Percentiles rank a stretch among this genome's conserved stretches.
phyloP scores from a whole-genome alignment of 495 filamentous ascomycete species.

The Aspergillus ellipticus region DNA sequence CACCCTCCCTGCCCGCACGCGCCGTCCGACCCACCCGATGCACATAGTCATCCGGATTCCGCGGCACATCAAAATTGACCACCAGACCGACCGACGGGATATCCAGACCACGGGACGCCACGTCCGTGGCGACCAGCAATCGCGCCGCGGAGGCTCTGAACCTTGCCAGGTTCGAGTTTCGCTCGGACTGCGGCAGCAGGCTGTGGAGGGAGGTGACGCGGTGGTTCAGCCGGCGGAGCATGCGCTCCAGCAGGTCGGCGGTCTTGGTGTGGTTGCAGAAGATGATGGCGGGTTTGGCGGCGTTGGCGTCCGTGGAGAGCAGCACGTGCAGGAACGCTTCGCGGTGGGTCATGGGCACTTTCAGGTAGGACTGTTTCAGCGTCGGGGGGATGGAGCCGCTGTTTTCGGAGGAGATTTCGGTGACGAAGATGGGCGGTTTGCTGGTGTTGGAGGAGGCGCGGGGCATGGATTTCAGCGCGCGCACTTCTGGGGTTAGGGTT shows the following conservation, averaged over 20 bases:
- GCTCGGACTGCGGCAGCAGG: conserved; percentile 72
- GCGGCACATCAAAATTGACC: conserved; percentile 91
- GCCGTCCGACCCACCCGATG: conserved; percentile 95
- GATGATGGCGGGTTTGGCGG: conserved; percentile 73
- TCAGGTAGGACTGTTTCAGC: conserved; percentile 78
- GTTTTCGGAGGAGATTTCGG: conserved; percentile 75
- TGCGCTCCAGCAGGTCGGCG: conserved; percentile 80
- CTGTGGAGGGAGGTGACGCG: conserved; percentile 90
- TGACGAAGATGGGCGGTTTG: conserved; percentile 77
- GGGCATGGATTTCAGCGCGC: conserved; percentile 72
- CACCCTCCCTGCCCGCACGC: conserved; percentile 77
- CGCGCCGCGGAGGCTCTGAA: conserved; percentile 91
- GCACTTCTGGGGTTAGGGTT: conserved; percentile 90
- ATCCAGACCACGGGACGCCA: conserved; percentile 92
- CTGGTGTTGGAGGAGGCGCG: conserved; percentile 54
- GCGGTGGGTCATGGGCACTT: conserved; percentile 81
- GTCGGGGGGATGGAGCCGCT: conserved; percentile 68
- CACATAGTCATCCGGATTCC: conserved; percentile 95
- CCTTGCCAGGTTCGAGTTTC: conserved; percentile 79
- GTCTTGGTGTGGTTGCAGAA: conserved; percentile 93
- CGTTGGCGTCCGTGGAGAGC: conserved; percentile 73
- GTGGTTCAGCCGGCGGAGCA: conserved; percentile 79
- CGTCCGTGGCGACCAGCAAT: conserved; percentile 91
- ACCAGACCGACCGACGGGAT: conserved; percentile 89
- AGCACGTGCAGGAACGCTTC: conserved; percentile 93